Evolutionary conservation across 305 asterid genomes (phyloP).

Genomic region (Fraxinus platypoda): DNA sequence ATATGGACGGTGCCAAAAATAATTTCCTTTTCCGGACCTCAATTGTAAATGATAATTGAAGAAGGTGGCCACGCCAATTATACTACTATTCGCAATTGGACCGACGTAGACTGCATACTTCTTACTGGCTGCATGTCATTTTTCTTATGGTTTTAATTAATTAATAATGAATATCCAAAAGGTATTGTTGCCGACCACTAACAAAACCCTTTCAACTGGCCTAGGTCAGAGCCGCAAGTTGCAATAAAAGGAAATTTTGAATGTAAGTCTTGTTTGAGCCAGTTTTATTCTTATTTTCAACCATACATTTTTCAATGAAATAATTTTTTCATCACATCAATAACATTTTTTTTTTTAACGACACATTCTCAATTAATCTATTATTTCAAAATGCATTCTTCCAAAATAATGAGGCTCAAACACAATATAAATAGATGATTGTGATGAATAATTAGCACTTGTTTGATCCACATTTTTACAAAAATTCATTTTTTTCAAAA

Average conservation of each 20-base stretch:
- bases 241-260: neutral
- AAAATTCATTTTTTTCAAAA: too few species aligned
- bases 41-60: neutral
- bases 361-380: too few species aligned
- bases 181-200: neutral
- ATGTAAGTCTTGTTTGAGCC: too few species aligned
- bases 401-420: too few species aligned
- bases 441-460: too few species aligned
- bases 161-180: neutral
- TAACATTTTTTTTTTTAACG: too few species aligned
- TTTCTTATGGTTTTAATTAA: neutral
- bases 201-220: neutral
- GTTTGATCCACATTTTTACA: too few species aligned
- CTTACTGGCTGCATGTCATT: neutral
- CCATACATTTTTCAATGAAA: too few species aligned
- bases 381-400: too few species aligned
- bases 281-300: too few species aligned
- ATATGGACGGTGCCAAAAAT: neutral
- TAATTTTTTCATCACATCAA: too few species aligned
- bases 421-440: too few species aligned
- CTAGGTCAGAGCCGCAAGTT: neutral
- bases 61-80: constrained; percentile 1
- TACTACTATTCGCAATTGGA: neutral
- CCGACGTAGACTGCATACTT: neutral
- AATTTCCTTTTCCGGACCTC: neutral